Base-by-base conservation (phyloP, 148 eudicot species). In the Amaranthus hypochondriacus region DNA sequence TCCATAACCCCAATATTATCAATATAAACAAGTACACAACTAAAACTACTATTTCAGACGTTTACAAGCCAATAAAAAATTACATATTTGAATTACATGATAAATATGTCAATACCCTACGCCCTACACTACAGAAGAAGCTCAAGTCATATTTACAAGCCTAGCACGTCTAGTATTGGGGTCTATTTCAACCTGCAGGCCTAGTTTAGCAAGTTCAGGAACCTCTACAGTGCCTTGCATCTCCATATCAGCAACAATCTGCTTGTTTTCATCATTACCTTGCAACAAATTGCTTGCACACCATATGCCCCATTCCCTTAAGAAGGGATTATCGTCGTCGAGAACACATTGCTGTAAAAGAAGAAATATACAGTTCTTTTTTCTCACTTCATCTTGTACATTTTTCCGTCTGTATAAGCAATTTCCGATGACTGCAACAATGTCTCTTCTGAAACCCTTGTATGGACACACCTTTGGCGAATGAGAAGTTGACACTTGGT, bases 271-370 rank as follows among this genome's bases (percentile, higher is more conserved):
- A 9, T 66, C 75, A 83, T 94, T 94, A 44, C 85, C 85, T 82
- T 86, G 89, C 75, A 94, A 73, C 50, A 92, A 9, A 77, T 89
- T 91, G 66, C 90, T 82, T 70, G 89, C 80, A 51, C 88, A 74
- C 87, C 88, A 91, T 47, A 94, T 78, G 18, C 96, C 96, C 98
- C 98, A 94, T 83, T 94, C 97, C 73, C 98, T 88, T 80, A 94
- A 80, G 84, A 87, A 94, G 6, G 96, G 90, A 69, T 89, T 91
- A 57, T 89, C 97, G 58, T 89, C 98, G 80, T 94, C 98, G 11
- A 80, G 81, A 47, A 91, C 97, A 76, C 93, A 88, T 48, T 89
- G 98, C 59, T 94, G 96, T 56, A 92, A 71, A 57, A 94, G 77
- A 61, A 92, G 81, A 69, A 88, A 80, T 44, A 94, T 69, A 51